phyloP scores from a whole-genome alignment of 2,329 filamentous ascomycete species.

The Colletotrichum karsti region DNA sequence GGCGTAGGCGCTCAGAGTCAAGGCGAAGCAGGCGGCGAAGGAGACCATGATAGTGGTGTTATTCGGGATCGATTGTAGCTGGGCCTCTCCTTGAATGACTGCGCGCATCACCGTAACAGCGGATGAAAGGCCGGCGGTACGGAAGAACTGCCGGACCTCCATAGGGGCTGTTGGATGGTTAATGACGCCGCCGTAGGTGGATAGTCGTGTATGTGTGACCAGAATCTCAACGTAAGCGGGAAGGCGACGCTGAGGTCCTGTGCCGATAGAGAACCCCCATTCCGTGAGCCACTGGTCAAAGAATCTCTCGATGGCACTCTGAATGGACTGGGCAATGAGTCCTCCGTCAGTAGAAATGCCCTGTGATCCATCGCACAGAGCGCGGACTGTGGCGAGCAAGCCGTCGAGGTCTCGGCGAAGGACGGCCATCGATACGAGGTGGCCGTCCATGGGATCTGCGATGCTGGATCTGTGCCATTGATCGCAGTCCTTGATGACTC shows the following conservation, averaged over 20 bases:
- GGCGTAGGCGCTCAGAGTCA: conserved; percentile 69
- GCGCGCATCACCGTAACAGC: conserved; percentile 79
- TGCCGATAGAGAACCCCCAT: conserved; percentile 67
- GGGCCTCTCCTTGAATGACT: conserved; percentile 75
- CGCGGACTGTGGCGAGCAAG: conserved; percentile 64
- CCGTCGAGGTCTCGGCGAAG: conserved; percentile 71
- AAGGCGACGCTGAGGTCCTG: conserved; percentile 63
- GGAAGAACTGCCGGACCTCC: conserved; percentile 77
- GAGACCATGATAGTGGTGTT: conserved; percentile 84
- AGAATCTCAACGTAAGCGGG: conserved; percentile 81
- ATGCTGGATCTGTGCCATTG: conserved; percentile 72
- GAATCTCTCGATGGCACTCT: conserved; percentile 70
- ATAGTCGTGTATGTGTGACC: conserved; percentile 76
- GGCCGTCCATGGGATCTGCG: conserved; percentile 73
- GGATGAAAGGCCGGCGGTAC: conserved; percentile 74
- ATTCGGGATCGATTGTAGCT: conserved; percentile 80
- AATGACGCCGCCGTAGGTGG: conserved; percentile 79
- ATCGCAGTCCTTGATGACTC: conserved; percentile 73
- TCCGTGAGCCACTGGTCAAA: conserved; percentile 72
- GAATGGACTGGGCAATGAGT: conserved; percentile 63
- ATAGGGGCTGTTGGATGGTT: conserved; percentile 77
- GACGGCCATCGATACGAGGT: conserved; percentile 77
- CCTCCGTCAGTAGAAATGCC: conserved; percentile 57
- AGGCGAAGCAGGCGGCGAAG: conserved; percentile 75
- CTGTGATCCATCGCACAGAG: conserved; percentile 66